Evolutionary conservation across 148 eudicot genomes (phyloP), one percentile per base, ranked within the genome.

Genomic region (Mesembryanthemum crystallinum): DNA sequence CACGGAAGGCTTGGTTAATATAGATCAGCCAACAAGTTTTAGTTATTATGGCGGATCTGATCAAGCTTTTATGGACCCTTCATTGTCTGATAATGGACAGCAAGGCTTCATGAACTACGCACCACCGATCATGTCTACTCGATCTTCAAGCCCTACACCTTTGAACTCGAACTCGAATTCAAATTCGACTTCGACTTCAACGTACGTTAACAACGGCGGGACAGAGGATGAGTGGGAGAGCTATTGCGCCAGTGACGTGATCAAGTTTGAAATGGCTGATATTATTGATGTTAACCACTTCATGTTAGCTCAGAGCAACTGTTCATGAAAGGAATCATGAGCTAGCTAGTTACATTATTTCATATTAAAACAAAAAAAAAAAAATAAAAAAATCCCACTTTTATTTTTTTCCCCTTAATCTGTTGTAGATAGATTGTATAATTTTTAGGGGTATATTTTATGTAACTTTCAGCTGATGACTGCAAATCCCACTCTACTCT

Each of bases 191-290:
- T 79, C 83, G 13, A 45, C 49, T 45, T 45, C 49, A 12, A 45
- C 49, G 49, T 45, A 8, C 49, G 49, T 45, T 49, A 32, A 84
- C 70, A 78, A 77, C 81, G 75, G 82, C 55, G 82, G 81, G 27
- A 79, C 85, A 0, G 98, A 91, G 65, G 90, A 91, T 32, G 97
- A 90, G 71, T 84, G 76, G 37, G 97, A 94, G 32, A 87, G 91
- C 80, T 88, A 87, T 75, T 83, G 90, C 78, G n/a, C n/a, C n/a
- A 91, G 90, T 83, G 82, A 77, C 75, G 66, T 89, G 80, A 75
- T 89, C 63, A 90, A 89, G 75, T 90, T 83, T 74, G 96, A 90
- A 65, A 83, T 88, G 29, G 84, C 87, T 57, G 89, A 91, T 73
- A 29, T 88, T 75, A 75, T 85, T 72, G 97, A 87, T 75, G 84